Base-by-base conservation (phyloP, 1,139 yeast genomes). In the Debaryomyces sp. region DNA sequence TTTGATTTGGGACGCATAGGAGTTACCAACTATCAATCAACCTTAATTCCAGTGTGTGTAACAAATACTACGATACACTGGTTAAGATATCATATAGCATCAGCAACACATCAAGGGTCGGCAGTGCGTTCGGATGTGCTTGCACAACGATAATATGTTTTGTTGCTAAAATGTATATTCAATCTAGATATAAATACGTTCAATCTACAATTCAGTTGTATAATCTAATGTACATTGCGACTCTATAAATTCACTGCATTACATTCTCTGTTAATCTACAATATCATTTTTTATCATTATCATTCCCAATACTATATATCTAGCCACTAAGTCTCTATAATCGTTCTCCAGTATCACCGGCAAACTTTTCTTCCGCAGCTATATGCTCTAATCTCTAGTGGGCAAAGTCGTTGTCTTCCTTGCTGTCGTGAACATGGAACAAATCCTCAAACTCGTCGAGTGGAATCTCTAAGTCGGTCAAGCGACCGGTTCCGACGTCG, bases 401-500 rank as follows among this genome's bases (percentile, higher is more conserved):
- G 52, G 62, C 66, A 21, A 62, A 58, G 43, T 61, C 54, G 40
- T 42, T 50, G 7, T 58, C 70, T 4, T 62, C 73, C 36, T 41
- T 41, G 15, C 3, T 78, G 55, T 77, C 81, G 46, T 70, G 72
- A 18, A 78, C 74, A 57, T 78, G 81, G 58, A 79, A 78, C 51
- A 78, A 73, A 50, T 78, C 82, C 50, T 71, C 78, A 48, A 73
- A 73, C 55, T 78, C 82, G 57, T 79, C 82, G 50, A 69, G 70
- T n/a, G 82, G 82, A 34, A 80, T 66, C 50, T 80, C 83, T 17
- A 81, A 68, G 58, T 80, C 82, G 23, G 68, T 67, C 48, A 92
- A 75, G 46, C 78, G 75, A 21, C 98, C 99, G 8, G 89, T 78
- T 35, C 81, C 83, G 40, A 91, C 97, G 63, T 92, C 91, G 70